Base-by-base conservation (phyloP, 1,139 yeast genomes). In the Kodamaea anthophila region DNA sequence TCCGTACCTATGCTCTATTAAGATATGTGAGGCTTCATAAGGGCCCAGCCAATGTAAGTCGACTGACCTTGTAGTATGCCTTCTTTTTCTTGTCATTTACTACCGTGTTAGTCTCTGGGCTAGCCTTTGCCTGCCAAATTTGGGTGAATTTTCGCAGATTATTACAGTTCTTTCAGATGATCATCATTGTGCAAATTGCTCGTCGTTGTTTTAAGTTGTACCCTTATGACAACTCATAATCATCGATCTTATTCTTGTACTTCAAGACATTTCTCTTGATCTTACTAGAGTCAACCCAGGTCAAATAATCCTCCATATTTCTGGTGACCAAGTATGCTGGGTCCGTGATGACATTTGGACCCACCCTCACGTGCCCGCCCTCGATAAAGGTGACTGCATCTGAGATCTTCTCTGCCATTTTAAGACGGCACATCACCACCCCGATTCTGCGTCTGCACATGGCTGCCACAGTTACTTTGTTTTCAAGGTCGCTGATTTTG, bases 301-400 rank as follows among this genome's bases (percentile, higher is more conserved):
- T 93, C 46, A 93, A 72, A 55, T 86, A 91, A 58, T 93, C 99
- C 53, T 93, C 98, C 80, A 91, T 71, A 45, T 79, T 86, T 51
- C 93, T 70, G 7, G 96, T 88, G 3, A 93, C 94, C 45, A 93
- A 65, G 53, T 81, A 91, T 1, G 98, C 96, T 3, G 98, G 94
- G 53, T 93, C 98, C 0, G 96, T 87, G 28, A 93, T 78, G 19
- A 91, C 82, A 49, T 87, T 85, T 7, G 97, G 98, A 0, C 99
- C 99, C 8, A 93, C 95, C 43, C 98, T 72, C 4, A 93, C 95
- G 50, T 93, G 97, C 3, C 99, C 99, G 55, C 91, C 97, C 51
- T 91, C 97, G 13, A 93, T 73, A 51, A 85, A 86, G 28, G 85
- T 85, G 13, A 88, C 84, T 0, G 97, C 98, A 54, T 87, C 97